Evolutionary conservation across 352 stramenopile genomes (phyloP), one percentile per base, ranked within the genome.

Genomic region (Nothophytophthora sp.): DNA sequence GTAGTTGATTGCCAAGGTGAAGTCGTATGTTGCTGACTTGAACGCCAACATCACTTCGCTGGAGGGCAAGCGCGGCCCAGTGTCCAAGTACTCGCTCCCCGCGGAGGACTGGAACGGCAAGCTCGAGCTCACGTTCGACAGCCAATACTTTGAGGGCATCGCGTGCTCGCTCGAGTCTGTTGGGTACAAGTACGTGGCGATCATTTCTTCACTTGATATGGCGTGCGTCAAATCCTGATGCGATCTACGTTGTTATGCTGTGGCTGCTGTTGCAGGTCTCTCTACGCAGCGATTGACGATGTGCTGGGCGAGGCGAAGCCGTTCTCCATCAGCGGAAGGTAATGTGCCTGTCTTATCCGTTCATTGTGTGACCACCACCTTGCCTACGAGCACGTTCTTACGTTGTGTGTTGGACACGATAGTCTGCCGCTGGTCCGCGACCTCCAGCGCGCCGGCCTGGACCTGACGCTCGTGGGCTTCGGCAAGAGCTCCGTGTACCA

Each of bases 291-390:
- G 19, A 96, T 91, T 25, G 63, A 75, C 30, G 60, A 83, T 12
- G 83, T 97, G n/a, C 58, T 82, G 18, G 84, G 85, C 5, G 64
- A 81, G 23, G 69, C 71, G 36, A 90, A 92, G 50, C 90, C 89
- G 18, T 97, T 94, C 55, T 88, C 90, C 22, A 97, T 97, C 61
- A 93, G 78, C 22, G 90, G 91, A 37, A 90, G 70, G 73, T 87
- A 27, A 51, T 41, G 55, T 42, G 7, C 66, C 46, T 56, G 35
- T 50, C 50, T 20, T 36, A 55, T 28, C 16, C 11, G 11, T 28
- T 13, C 36, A n/a, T n/a, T n/a, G n/a, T n/a, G n/a, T n/a, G n/a
- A n/a, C n/a, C n/a, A n/a, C n/a, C n/a, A n/a, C n/a, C n/a, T n/a
- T n/a, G n/a, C n/a, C n/a, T n/a, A n/a, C n/a, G n/a, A n/a, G n/a